Percentiles rank a stretch among this genome's conserved stretches.
phyloP scores from a whole-genome alignment of 2,329 filamentous ascomycete species.

The Nemania sp. region DNA sequence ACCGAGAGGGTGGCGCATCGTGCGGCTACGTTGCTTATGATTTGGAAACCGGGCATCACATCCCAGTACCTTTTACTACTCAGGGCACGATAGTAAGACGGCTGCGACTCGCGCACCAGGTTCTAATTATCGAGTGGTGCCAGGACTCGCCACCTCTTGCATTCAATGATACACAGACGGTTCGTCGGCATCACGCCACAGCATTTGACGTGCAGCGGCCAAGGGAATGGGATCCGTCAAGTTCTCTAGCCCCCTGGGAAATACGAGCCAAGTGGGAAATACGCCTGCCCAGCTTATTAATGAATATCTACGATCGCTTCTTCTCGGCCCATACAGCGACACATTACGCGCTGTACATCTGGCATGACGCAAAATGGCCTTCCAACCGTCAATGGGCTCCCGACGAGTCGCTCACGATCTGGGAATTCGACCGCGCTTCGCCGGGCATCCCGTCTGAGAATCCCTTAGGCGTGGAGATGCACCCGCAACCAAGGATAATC shows the following conservation, averaged over 20 bases:
- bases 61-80: conserved; percentile 55
- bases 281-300: conserved; percentile 57
- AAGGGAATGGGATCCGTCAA: conserved; percentile 12
- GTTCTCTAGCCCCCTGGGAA: conserved; percentile 47
- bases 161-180: conserved; percentile 53
- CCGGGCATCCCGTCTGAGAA: conserved; percentile 55
- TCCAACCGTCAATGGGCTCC: conserved; percentile 58
- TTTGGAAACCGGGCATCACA: conserved; percentile 48
- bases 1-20: conserved; percentile 43
- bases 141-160: conserved; percentile 55
- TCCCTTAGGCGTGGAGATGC: conserved; percentile 45
- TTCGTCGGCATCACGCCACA: conserved; percentile 62
- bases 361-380: conserved; percentile 60
- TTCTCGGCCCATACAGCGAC: conserved; percentile 62
- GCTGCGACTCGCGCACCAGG: conserved; percentile 53
- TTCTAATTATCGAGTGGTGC: conserved; percentile 69
- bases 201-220: conserved; percentile 53
- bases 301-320: conserved; percentile 62
- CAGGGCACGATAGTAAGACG: conserved; percentile 55
- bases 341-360: conserved; percentile 64
- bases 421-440: conserved; percentile 58
- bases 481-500: conserved; percentile 48
- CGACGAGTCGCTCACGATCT: conserved; percentile 60
- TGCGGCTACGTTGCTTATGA: conserved; percentile 52
- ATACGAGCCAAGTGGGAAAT: conserved; percentile 64